Conservation (phyloP, 139 green algal species). For the Chlorella sp. region DNA sequence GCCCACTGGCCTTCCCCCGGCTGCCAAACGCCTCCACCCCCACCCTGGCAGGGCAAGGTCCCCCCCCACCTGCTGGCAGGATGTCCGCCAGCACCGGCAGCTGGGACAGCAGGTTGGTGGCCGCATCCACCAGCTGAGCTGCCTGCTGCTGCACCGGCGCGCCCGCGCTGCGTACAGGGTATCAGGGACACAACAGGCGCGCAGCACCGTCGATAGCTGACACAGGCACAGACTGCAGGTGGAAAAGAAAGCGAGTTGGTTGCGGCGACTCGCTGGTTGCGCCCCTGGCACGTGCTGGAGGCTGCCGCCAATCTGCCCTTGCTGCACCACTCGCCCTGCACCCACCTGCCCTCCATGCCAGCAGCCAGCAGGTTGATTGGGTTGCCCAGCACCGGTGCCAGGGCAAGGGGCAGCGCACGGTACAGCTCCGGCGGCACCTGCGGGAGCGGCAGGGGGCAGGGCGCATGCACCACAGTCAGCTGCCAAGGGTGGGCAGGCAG, state of each 20-base stretch:
- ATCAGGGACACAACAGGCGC: too few relatives aligned
- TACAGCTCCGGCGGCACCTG: constrained; percentile 65
- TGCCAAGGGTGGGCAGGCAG: too few relatives aligned
- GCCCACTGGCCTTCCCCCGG: too few relatives aligned
- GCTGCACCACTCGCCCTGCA: not conserved
- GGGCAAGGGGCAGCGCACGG: constrained; percentile 70
- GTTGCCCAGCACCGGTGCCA: constrained; percentile 86
- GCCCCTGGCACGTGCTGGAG: too few relatives aligned
- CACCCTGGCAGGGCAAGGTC: not conserved
- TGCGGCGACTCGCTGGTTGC: too few relatives aligned
- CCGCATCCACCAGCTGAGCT: constrained; percentile 8
- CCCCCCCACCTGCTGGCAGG: constrained; percentile 56
- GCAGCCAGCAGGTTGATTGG: constrained; percentile 71
- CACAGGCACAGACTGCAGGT: too few relatives aligned
- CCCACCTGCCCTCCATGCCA: constrained; percentile 37
- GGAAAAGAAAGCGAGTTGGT: too few relatives aligned
- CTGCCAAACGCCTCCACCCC: too few relatives aligned
- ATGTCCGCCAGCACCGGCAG: constrained; percentile 72
- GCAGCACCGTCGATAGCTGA: too few relatives aligned
- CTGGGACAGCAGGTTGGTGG: constrained; percentile 61
- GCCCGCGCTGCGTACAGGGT: not conserved
- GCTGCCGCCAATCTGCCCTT: not conserved
- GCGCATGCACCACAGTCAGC: not conserved
- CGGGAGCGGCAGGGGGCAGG: not conserved
- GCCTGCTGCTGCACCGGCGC: not conserved